Percentiles rank a stretch among this genome's conserved stretches.
These are phyloP conservation scores for Jacaranda copaia DNA, from an alignment of 257 asterid genomes.

Conservation along the genomic window DNA sequence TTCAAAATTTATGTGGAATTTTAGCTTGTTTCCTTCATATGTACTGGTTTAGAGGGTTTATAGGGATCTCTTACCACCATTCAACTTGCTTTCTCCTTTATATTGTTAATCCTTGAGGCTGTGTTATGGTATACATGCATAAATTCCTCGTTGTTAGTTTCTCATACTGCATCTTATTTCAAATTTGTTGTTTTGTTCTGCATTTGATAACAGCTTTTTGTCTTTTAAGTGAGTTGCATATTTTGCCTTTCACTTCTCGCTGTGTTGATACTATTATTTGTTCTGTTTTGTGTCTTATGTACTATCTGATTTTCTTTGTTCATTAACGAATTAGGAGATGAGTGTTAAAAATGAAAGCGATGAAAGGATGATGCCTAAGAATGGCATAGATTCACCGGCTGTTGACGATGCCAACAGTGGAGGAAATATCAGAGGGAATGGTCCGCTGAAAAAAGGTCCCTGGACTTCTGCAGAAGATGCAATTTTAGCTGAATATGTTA, in stretches of 20 bases:
- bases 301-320: background rate
- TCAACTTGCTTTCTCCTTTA: background rate
- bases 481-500: slow-evolving; percentile 65
- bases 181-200: background rate
- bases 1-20: background rate
- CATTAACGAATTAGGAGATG: slow-evolving; percentile 40
- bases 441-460: slow-evolving; percentile 80
- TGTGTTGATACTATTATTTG: background rate
- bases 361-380: slow-evolving; percentile 50
- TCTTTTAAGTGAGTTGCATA: background rate
- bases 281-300: background rate
- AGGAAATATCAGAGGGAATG: slow-evolving; percentile 51
- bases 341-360: slow-evolving; percentile 60
- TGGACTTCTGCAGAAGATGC: slow-evolving; percentile 88
- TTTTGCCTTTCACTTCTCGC: background rate
- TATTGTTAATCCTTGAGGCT: slow-evolving; percentile 23
- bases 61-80: background rate
- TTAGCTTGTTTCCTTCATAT: slow-evolving; percentile 14
- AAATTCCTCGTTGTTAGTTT: background rate
- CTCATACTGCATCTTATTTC: background rate
- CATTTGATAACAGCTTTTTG: background rate
- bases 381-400: slow-evolving; percentile 49
- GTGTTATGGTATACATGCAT: background rate
- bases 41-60: slow-evolving; percentile 7
- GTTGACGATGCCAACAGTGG: slow-evolving; percentile 59